Conservation (phyloP, 176 grass and related monocot species). For the Rhipidocladum racemiflorum region DNA sequence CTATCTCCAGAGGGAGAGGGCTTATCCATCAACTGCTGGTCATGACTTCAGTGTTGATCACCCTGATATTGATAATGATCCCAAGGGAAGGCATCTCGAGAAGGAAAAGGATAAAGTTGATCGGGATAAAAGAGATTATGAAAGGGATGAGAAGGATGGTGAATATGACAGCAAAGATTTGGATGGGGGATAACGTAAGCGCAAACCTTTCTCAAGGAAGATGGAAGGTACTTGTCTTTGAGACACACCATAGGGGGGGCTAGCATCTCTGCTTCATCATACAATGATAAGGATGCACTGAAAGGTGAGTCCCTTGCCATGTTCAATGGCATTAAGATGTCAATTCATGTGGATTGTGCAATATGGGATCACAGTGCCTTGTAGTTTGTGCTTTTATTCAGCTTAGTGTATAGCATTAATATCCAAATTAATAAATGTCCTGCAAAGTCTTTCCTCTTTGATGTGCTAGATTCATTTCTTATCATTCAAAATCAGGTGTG, state of each 20-base stretch:
- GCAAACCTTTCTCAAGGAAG: slow-evolving; percentile 29
- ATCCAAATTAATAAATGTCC: not conserved
- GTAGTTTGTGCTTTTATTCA: slow-evolving; percentile 3
- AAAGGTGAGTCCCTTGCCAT: slow-evolving; percentile 54
- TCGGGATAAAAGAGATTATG: slow-evolving; percentile 42
- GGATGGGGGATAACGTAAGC: slow-evolving; percentile 32
- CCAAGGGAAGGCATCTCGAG: slow-evolving; percentile 37
- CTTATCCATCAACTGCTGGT: slow-evolving; percentile 38
- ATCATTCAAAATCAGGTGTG: slow-evolving; percentile 41
- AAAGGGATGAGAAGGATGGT: slow-evolving; percentile 52
- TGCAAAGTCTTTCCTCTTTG: not conserved
- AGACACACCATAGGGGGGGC: slow-evolving; percentile 31
- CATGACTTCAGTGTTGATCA: slow-evolving; percentile 55
- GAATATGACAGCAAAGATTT: slow-evolving; percentile 52
- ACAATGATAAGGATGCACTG: slow-evolving; percentile 66
- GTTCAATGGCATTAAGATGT: not conserved
- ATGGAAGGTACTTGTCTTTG: slow-evolving; percentile 22
- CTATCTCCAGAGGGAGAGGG: slow-evolving; percentile 57
- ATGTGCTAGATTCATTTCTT: slow-evolving; percentile 1
- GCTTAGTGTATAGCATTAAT: not conserved
- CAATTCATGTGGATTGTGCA: not conserved
- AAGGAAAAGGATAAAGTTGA: slow-evolving; percentile 63
- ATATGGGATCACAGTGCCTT: not conserved
- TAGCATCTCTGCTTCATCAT: slow-evolving; percentile 52
- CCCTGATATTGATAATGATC: slow-evolving; percentile 54